Percentiles rank a stretch among this genome's conserved stretches.
Evolutionary conservation across 768 basidiomycete genomes (phyloP).

Genomic region (Kwoniella sp.): DNA sequence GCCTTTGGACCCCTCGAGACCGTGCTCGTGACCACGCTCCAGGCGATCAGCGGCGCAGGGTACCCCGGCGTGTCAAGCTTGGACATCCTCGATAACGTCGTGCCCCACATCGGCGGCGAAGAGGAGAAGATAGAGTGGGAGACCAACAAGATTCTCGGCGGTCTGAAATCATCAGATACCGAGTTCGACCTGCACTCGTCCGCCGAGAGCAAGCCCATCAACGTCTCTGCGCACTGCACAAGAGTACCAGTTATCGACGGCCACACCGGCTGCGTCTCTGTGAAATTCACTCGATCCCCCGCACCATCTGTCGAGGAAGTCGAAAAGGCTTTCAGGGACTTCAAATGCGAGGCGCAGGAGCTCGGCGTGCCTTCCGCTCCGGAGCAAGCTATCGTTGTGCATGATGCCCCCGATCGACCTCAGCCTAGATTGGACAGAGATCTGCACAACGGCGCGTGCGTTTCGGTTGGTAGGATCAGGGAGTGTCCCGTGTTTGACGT

Average conservation of each 20-base stretch:
- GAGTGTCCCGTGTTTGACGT: constrained; percentile 90
- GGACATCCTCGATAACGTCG: constrained; percentile 93
- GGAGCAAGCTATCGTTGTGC: constrained; percentile 79
- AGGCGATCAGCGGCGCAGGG: constrained; percentile 96
- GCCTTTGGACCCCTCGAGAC: constrained; percentile 92
- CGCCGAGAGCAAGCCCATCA: constrained; percentile 65
- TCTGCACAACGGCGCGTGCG: constrained; percentile 86
- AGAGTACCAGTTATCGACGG: constrained; percentile 95
- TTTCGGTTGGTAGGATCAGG: constrained; percentile 85
- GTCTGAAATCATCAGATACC: constrained; percentile 63
- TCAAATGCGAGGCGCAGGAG: constrained; percentile 73
- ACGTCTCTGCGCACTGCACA: constrained; percentile 88
- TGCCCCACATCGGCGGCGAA: constrained; percentile 90
- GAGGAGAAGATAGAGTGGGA: constrained; percentile 99
- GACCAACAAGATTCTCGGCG: constrained; percentile 93
- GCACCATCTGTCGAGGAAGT: constrained; percentile 86
- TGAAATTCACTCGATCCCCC: constrained; percentile 76
- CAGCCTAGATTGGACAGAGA: constrained; percentile 91
- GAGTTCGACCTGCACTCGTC: constrained; percentile 81
- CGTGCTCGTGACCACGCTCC: constrained; percentile 90
- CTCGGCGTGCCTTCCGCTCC: constrained; percentile 79
- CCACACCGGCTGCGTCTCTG: constrained; percentile 85
- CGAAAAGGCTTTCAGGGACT: constrained; percentile 74
- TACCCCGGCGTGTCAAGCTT: constrained; percentile 89
- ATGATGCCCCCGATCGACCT: constrained; percentile 87